Percentiles rank a stretch among this genome's conserved stretches.
Evolutionary conservation across 805 yeast species (phyloP).

Genomic region (Starmera pachycereana): DNA sequence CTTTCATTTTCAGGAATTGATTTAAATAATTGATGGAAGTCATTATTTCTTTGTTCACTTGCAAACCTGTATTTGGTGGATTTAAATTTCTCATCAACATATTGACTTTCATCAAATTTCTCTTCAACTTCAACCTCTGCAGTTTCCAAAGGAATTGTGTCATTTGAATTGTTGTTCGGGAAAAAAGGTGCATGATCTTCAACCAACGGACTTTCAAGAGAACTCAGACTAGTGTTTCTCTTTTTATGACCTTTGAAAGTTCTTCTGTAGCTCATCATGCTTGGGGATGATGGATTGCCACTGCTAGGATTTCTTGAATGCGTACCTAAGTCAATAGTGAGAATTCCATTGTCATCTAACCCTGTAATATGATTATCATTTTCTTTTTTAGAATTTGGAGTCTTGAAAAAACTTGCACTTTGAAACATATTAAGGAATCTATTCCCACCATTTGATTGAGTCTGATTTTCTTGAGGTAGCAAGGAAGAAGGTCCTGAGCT

Average conservation of each 20-base stretch:
- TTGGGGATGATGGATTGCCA: constrained; percentile 11
- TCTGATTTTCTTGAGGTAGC: too few species aligned
- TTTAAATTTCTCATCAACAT: constrained; percentile 46
- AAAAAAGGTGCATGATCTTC: constrained; percentile 7
- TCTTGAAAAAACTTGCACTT: background rate
- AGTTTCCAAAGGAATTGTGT: background rate
- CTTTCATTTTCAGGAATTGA: constrained; percentile 60
- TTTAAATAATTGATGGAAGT: constrained; percentile 69
- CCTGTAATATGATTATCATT: background rate
- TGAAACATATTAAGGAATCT: too few species aligned
- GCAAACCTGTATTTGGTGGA: constrained; percentile 59
- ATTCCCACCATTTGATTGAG: too few species aligned
- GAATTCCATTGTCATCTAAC: constrained; percentile 1
- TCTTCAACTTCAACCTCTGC: constrained; percentile 1
- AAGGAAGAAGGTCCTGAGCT: background rate
- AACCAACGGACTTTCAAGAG: constrained; percentile 12
- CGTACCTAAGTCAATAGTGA: background rate
- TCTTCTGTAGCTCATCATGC: constrained; percentile 17
- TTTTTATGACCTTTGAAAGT: constrained; percentile 4
- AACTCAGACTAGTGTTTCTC: constrained; percentile 11
- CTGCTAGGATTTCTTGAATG: background rate
- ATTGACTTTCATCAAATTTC: constrained; percentile 27
- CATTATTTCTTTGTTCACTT: constrained; percentile 49
- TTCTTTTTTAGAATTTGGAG: constrained; percentile 3
- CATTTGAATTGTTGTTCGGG: background rate